Evolutionary conservation across 1,284 basidiomycete genomes (phyloP), one percentile per base, ranked within the genome.

Genomic region (Trametes hirsuta): DNA sequence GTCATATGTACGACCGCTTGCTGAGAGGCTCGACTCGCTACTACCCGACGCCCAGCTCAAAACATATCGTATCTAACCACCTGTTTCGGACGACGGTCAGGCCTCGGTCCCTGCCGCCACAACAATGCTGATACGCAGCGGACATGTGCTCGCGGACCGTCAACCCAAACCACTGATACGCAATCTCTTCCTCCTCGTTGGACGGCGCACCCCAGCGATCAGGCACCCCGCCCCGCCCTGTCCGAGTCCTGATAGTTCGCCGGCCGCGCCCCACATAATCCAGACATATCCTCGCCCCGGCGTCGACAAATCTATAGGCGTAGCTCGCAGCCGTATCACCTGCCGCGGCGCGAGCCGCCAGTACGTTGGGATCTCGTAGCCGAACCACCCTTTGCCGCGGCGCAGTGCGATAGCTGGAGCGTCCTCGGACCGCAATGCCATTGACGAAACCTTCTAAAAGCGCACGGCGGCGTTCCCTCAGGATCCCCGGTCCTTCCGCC

Each of bases 381-480:
- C 49, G 15, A n/a, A 40, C 18, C 6, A 34, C 41, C 21, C 9
- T 11, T 30, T 22, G 30, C 18, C 30, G 45, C 22, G n/a, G 22
- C 44, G 11, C n/a, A 22, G 51, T 39, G 14, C 34, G 41, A 36
- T 48, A 53, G 37, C 22, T 50, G 9, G 47, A 24, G 42, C 34
- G 14, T 35, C 11, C 40, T 36, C 63, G 61, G 61, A 40, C 57
- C 63, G 59, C 47, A 34, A 68, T 66, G 67, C 63, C 65, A 39
- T 49, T 66, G 46, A 15, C 48, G 14, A 53, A 45, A n/a, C 47
- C 53, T 58, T 47, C 57, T 64, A 68, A 65, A 66, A 60, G 65
- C 59, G 61, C 60, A 58, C 62, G 67, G 65, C 58, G 61, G 39
- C 64, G 63, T 47, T 63, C 64, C 21, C 25, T 63, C 36, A 59